Conservation (phyloP, 2,329 filamentous ascomycete species). For the Epichloe baconii region DNA sequence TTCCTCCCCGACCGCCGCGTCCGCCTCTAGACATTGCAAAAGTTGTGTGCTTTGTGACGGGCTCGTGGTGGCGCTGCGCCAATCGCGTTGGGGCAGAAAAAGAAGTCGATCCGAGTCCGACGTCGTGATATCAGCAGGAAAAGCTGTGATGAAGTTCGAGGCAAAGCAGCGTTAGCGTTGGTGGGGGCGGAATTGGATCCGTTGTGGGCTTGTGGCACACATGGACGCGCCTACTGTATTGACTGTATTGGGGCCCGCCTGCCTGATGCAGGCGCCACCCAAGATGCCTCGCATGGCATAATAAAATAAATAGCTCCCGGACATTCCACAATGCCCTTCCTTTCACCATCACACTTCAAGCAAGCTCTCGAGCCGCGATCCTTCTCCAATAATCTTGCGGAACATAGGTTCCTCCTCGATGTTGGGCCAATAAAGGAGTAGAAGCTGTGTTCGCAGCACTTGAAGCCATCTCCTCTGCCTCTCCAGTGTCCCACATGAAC, state of each 20-base stretch:
- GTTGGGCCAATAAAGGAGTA: too few relatives aligned
- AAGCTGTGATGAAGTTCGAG: not conserved
- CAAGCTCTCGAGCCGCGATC: too few relatives aligned
- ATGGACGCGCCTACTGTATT: too few relatives aligned
- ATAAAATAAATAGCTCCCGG: too few relatives aligned
- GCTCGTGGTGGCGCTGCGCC: not conserved
- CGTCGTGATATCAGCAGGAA: not conserved
- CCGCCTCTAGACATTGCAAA: constrained; percentile 38
- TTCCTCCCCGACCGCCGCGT: constrained; percentile 37
- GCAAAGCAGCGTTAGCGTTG: not conserved
- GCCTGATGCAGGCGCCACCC: too few relatives aligned
- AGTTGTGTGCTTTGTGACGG: not conserved
- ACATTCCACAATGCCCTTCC: too few relatives aligned
- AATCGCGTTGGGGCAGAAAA: not conserved
- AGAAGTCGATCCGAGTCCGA: not conserved
- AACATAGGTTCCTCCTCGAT: too few relatives aligned
- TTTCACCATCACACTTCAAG: too few relatives aligned
- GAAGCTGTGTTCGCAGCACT: too few relatives aligned
- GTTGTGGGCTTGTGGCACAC: not conserved
- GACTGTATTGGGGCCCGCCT: too few relatives aligned
- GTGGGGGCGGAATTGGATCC: constrained; percentile 4
- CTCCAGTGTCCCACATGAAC: constrained; percentile 11
- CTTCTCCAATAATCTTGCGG: too few relatives aligned
- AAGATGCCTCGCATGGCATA: too few relatives aligned
- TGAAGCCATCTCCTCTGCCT: not conserved